Evolutionary conservation across 2,329 filamentous ascomycete genomes (phyloP).

Genomic region (Cladosporium sp.): DNA sequence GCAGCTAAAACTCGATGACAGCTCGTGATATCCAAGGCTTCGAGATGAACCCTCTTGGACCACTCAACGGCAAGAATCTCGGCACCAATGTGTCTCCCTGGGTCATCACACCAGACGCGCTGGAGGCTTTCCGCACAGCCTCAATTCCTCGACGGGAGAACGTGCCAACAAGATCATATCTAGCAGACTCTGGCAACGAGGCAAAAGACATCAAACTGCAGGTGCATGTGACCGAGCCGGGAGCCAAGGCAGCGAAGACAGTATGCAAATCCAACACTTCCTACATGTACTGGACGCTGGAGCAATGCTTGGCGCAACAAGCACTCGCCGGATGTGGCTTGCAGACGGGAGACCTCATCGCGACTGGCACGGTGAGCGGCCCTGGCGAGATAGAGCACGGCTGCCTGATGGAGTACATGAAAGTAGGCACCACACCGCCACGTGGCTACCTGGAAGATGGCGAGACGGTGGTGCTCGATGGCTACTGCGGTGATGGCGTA

Average conservation of each 20-base stretch:
- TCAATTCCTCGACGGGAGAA: conserved; percentile 26
- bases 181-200: conserved; percentile 28
- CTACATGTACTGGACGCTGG: conserved; percentile 48
- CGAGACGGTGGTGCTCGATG: conserved; percentile 43
- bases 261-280: conserved; percentile 35
- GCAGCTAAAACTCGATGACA: neutral
- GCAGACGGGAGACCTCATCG: conserved; percentile 46
- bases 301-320: conserved; percentile 47
- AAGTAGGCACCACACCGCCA: conserved; percentile 39
- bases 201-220: conserved; percentile 32
- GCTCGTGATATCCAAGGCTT: conserved; percentile 63
- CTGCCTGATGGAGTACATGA: conserved; percentile 46
- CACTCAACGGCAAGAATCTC: conserved; percentile 63
- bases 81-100: conserved; percentile 63
- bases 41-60: conserved; percentile 64
- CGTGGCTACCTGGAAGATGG: conserved; percentile 45
- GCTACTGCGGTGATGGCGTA: conserved; percentile 41
- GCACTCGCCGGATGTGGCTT: conserved; percentile 44
- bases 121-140: conserved; percentile 41
- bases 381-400: conserved; percentile 41
- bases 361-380: conserved; percentile 46
- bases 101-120: conserved; percentile 61
- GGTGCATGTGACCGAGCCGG: conserved; percentile 26
- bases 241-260: conserved; percentile 17
- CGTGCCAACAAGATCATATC: conserved; percentile 25